Conservation (phyloP, 441 rosid genomes). For the Omphalea diandra region DNA sequence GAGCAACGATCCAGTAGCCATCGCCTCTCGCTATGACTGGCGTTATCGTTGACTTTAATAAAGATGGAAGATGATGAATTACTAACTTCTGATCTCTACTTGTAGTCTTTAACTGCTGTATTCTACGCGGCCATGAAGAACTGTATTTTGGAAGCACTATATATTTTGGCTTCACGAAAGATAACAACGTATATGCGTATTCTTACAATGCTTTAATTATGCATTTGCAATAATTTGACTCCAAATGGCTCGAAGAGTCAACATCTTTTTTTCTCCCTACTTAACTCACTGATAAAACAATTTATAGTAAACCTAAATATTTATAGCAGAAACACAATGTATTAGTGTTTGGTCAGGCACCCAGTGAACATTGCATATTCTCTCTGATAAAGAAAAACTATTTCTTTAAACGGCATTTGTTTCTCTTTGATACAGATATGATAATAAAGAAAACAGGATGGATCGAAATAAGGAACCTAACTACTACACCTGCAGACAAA, state of each 20-base stretch:
- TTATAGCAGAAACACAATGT: slow-evolving; percentile 10
- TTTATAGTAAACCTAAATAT: background rate
- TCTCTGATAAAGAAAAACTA: background rate
- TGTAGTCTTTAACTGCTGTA: background rate
- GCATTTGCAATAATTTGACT: background rate
- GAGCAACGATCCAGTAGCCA: no score
- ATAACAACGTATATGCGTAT: background rate
- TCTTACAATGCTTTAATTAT: background rate
- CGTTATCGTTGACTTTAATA: no score
- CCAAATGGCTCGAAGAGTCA: background rate
- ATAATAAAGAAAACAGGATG: no score
- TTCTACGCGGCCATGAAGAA: background rate
- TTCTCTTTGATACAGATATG: background rate
- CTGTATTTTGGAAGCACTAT: background rate
- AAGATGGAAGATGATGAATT: background rate
- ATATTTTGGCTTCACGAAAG: background rate
- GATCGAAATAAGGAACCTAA: no score
- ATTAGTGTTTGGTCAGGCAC: background rate
- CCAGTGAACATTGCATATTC: background rate
- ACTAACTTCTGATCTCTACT: background rate
- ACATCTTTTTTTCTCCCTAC: background rate
- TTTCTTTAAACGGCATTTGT: no score
- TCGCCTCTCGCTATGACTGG: no score
- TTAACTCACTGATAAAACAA: background rate
- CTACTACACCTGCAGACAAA: no score